Percentiles rank a stretch among this genome's conserved stretches.
These are phyloP conservation scores for Beauveria caledonica DNA, from an alignment of 2,329 filamentous ascomycete species.

Conservation along the genomic window DNA sequence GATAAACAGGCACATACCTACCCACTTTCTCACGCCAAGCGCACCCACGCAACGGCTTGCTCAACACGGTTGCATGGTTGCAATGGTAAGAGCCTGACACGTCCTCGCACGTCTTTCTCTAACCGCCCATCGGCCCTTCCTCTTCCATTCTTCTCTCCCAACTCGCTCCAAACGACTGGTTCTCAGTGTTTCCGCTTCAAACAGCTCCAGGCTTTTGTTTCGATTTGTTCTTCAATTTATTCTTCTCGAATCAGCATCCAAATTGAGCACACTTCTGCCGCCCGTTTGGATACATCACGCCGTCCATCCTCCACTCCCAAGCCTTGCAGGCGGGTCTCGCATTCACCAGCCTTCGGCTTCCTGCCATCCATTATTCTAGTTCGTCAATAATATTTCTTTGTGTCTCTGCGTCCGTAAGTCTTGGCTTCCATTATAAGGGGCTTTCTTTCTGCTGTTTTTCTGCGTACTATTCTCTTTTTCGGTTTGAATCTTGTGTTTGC, in stretches of 20 bases:
- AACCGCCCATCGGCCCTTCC: constrained; percentile 1
- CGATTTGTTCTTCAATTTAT: background rate
- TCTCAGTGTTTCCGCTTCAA: background rate
- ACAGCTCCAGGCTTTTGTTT: background rate
- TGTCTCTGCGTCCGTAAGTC: background rate
- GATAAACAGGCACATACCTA: background rate
- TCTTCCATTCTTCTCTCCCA: background rate
- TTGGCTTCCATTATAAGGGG: background rate
- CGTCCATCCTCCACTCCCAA: constrained; percentile 1
- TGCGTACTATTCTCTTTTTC: background rate
- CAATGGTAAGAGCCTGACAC: constrained; percentile 1
- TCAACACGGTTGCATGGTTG: background rate
- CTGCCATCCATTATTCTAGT: constrained; percentile 9
- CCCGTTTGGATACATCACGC: background rate
- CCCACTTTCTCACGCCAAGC: background rate
- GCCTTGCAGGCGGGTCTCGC: constrained; percentile 10
- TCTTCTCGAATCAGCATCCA: background rate
- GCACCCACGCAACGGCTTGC: background rate
- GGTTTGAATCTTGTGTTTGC: background rate
- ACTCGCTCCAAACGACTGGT: constrained; percentile 1
- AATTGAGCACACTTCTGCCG: background rate
- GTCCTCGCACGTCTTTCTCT: background rate
- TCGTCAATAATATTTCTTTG: background rate
- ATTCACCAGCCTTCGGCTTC: constrained; percentile 9
- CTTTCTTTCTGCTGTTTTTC: background rate